phyloP scores from a whole-genome alignment of 352 stramenopile species.

The Phytophthora aleatoria region DNA sequence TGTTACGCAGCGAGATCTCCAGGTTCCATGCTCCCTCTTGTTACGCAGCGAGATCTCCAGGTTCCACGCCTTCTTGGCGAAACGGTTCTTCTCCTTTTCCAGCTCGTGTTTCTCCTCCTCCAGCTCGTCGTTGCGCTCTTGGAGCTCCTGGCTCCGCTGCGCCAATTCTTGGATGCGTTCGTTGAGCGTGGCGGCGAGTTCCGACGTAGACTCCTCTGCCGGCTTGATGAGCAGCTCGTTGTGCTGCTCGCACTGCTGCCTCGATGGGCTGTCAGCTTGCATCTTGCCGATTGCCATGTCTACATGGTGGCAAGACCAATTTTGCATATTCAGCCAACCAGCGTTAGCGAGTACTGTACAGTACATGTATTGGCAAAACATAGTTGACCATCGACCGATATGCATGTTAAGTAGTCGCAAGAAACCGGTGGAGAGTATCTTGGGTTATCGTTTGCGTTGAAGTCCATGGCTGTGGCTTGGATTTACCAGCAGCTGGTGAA shows the following conservation, averaged over 20 bases:
- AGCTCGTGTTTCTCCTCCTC: background rate
- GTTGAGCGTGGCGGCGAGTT: background rate
- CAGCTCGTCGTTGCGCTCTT: conserved; percentile 4
- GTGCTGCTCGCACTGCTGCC: conserved; percentile 6
- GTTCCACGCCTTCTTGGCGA: background rate
- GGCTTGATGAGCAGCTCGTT: conserved; percentile 6
- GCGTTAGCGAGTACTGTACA: too few relatives aligned
- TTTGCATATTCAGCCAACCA: conserved; percentile 9
- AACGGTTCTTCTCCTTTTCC: conserved; percentile 5
- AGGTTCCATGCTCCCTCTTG: conserved; percentile 10
- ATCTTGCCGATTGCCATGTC: background rate
- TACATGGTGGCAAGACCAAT: background rate
- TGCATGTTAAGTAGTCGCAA: too few relatives aligned
- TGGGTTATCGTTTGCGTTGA: too few relatives aligned
- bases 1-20: conserved; percentile 5
- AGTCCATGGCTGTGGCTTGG: too few relatives aligned
- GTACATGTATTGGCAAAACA: too few relatives aligned
- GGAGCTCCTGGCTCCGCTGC: conserved; percentile 8
- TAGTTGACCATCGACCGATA: too few relatives aligned
- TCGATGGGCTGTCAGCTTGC: background rate
- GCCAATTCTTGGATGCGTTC: conserved; percentile 12
- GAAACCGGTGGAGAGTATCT: too few relatives aligned
- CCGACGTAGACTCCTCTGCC: conserved; percentile 4
- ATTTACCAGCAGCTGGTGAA: too few relatives aligned
- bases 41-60: conserved; percentile 7